Percentiles rank a stretch among this genome's conserved stretches.
phyloP scores from a whole-genome alignment of 2,329 filamentous ascomycete genomes.

The Diplodia seriata region DNA sequence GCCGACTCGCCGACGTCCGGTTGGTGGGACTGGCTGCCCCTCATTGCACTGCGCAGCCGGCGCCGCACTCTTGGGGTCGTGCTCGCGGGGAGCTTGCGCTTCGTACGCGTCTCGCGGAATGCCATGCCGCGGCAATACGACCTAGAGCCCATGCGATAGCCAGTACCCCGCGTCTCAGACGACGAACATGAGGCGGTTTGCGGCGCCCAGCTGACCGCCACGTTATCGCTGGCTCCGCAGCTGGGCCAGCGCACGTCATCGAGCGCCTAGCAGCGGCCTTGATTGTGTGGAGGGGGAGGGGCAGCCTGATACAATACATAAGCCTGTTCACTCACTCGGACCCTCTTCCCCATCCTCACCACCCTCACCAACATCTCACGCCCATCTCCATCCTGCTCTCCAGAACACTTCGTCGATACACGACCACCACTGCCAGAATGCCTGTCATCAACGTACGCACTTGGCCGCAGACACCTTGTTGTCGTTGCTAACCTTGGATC shows the following conservation, averaged over 20 bases:
- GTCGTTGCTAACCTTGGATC: constrained; percentile 34
- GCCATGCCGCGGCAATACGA: neutral
- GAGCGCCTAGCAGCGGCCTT: constrained; percentile 32
- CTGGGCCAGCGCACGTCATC: constrained; percentile 34
- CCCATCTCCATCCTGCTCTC: constrained; percentile 24
- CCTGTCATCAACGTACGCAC: constrained; percentile 47
- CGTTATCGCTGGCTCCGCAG: constrained; percentile 31
- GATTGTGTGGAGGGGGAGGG: constrained; percentile 31
- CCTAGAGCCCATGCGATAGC: constrained; percentile 18
- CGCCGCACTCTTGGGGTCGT: constrained; percentile 15
- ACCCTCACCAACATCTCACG: neutral
- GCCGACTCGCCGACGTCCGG: constrained; percentile 5
- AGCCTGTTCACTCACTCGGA: constrained; percentile 24
- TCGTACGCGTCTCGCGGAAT: neutral
- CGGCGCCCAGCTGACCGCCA: constrained; percentile 32
- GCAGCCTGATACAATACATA: constrained; percentile 29
- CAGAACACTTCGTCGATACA: constrained; percentile 20
- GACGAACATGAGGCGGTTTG: constrained; percentile 16
- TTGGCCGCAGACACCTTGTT: neutral
- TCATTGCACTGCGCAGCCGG: constrained; percentile 3
- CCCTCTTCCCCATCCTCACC: constrained; percentile 10
- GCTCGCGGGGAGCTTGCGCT: constrained; percentile 8
- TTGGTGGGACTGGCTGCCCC: constrained; percentile 7
- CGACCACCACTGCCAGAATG: constrained; percentile 39
- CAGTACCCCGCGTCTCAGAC: constrained; percentile 5